A percentile compares a stretch with the other conserved stretches of the same genome.
These are phyloP conservation scores for Sugiyamaella grinbergsii DNA, from an alignment of 1,139 yeast species.

Conservation along the genomic window DNA sequence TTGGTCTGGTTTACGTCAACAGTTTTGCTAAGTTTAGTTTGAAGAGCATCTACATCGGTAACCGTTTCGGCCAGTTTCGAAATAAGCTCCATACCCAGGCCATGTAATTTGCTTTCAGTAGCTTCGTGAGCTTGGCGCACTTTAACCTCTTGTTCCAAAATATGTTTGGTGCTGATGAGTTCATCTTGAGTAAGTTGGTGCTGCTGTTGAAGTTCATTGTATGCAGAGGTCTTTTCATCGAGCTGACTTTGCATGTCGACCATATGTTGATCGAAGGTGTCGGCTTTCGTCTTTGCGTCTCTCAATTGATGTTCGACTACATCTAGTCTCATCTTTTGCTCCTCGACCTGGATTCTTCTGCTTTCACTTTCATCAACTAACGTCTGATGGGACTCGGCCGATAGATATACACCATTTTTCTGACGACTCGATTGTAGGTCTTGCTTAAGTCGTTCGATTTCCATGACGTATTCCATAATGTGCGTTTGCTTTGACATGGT, in stretches of 20 bases:
- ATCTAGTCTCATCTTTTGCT: conserved; percentile 46
- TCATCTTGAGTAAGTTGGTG: conserved; percentile 20
- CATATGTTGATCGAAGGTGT: conserved; percentile 17
- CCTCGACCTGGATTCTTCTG: conserved; percentile 45
- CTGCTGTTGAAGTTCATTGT: conserved; percentile 10
- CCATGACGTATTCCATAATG: conserved; percentile 50
- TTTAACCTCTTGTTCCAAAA: conserved; percentile 33
- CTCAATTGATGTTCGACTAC: conserved; percentile 45
- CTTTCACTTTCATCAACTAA: conserved; percentile 50
- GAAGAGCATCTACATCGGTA: conserved; percentile 11
- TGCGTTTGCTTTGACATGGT: conserved; percentile 50
- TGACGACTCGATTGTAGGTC: conserved; percentile 58
- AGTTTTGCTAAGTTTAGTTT: conserved; percentile 1
- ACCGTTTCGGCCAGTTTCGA: conserved; percentile 6
- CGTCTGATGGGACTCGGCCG: conserved; percentile 49
- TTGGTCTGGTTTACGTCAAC: background rate
- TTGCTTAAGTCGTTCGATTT: conserved; percentile 55
- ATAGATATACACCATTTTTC: conserved; percentile 58
- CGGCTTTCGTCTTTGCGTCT: conserved; percentile 27
- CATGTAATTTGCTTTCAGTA: conserved; percentile 37
- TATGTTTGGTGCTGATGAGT: conserved; percentile 28
- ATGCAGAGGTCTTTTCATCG: conserved; percentile 8
- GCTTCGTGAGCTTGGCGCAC: conserved; percentile 39
- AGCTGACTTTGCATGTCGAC: conserved; percentile 13
- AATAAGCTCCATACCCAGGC: conserved; percentile 31